A percentile compares a stretch with the other conserved stretches of the same genome.
Evolutionary conservation across 192 early-diverging fungal genomes (phyloP).

Genomic region (Coemansia sp.): DNA sequence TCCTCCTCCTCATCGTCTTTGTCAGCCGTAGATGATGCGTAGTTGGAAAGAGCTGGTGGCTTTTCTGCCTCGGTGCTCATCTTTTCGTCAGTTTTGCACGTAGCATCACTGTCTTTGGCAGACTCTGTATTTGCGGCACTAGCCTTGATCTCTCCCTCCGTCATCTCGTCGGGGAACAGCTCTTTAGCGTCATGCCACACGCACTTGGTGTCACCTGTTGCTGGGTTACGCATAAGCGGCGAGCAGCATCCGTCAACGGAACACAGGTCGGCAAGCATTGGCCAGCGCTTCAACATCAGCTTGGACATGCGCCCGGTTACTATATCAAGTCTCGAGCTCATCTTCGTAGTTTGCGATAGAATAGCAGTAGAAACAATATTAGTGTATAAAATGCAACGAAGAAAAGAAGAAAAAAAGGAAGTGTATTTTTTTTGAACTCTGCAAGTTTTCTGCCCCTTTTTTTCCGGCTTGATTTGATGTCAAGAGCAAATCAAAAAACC

Average conservation of each 20-base stretch:
- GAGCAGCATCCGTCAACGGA: conserved; percentile 25
- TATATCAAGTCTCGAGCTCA: conserved; percentile 36
- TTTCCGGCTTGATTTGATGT: background rate
- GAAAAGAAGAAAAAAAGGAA: background rate
- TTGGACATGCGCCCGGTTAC: conserved; percentile 44
- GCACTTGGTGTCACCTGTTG: conserved; percentile 27
- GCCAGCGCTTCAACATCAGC: conserved; percentile 52
- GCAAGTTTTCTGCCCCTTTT: background rate
- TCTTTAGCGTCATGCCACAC: conserved; percentile 47
- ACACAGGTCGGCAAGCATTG: conserved; percentile 50
- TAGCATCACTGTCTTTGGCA: background rate
- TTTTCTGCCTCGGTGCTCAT: background rate
- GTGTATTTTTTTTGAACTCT: background rate
- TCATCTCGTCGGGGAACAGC: conserved; percentile 39
- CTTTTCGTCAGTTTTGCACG: conserved; percentile 18
- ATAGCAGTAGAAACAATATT: background rate
- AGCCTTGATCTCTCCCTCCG: background rate
- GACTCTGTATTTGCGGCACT: background rate
- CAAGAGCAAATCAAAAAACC: background rate
- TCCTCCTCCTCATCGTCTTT: background rate
- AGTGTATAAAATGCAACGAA: background rate
- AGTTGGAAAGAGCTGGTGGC: background rate
- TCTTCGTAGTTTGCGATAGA: background rate
- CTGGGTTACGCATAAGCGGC: conserved; percentile 47
- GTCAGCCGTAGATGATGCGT: background rate